Conservation (phyloP, 805 yeast species). For the Sugiyamaella floridensis region DNA sequence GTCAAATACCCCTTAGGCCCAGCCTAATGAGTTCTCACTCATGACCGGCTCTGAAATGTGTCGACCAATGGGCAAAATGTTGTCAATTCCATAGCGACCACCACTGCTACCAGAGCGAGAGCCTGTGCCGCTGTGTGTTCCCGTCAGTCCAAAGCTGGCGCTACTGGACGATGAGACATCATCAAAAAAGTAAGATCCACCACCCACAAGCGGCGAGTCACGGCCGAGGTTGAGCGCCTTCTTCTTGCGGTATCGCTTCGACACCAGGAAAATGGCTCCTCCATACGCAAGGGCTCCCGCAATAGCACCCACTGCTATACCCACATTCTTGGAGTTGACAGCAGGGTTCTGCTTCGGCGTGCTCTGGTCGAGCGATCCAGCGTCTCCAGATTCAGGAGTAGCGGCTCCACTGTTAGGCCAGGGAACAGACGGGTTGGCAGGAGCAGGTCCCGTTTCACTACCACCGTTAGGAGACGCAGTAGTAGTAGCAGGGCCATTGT, state of each 20-base stretch:
- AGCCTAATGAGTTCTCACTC: conserved; percentile 36
- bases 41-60: conserved; percentile 34
- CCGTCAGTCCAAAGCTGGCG: conserved; percentile 4
- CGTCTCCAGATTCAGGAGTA: conserved; percentile 9
- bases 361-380: conserved; percentile 31
- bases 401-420: conserved; percentile 3
- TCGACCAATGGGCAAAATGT: conserved; percentile 22
- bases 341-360: conserved; percentile 22
- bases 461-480: conserved; percentile 20
- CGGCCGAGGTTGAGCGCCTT: conserved; percentile 16
- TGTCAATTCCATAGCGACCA: conserved; percentile 12
- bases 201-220: conserved; percentile 5
- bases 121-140: conserved; percentile 5
- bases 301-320: conserved; percentile 77
- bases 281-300: conserved; percentile 67
- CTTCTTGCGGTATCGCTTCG: conserved; percentile 39
- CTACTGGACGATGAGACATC: conserved; percentile 21
- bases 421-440: conserved; percentile 10
- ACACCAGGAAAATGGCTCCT: conserved; percentile 49
- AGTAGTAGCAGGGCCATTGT: conserved; percentile 24
- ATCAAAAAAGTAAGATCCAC: conserved; percentile 15
- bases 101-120: conserved; percentile 12
- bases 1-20: conserved; percentile 25
- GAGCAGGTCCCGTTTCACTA: conserved; percentile 6
- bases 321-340: conserved; percentile 49